Evolutionary conservation across 257 asterid species (phyloP), one percentile per base, ranked within the genome.

Genomic region (Capsicum baccatum): DNA sequence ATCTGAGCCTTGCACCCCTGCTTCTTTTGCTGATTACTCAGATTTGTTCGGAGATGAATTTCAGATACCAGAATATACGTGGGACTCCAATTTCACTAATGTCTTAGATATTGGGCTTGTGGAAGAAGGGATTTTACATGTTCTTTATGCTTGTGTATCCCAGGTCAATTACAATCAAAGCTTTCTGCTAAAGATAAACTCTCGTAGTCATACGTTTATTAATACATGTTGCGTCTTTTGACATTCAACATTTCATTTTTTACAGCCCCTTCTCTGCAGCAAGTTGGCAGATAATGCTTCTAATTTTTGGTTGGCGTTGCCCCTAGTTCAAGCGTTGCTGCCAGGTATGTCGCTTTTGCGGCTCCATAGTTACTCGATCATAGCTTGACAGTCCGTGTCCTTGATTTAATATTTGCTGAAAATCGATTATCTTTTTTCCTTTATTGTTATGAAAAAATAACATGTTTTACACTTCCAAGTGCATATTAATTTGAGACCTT

Each of bases 71-170:
- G 92, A 92, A 88, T 93, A 90, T 91, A 81, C 79, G 84, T 90
- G 92, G 91, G 97, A 97, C 89, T 84, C 89, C 33, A 74, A 88
- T 59, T 91, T 89, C 89, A 86, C 94, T 63, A 91, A 90, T 84
- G 82, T 97, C 83, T 89, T 97, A 86, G 99, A 97, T 89, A 84
- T 91, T 90, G 93, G 91, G 59, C 87, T 91, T 35, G 93, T 92
- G 52, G 99, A 97, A 92, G 99, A 97, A 91, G 99, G 98, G 83
- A 86, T 97, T 73, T 83, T 97, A 88, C 99, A 97, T 90, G 90
- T 97, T 85, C 95, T 97, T 73, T 97, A 92, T 88, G 99, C 97
- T 85, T 95, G 92, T 91, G 94, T 98, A 69, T 92, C 98, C 86
- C 98, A 92, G 99, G 99, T 96, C 83, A 79, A 94, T 89, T 82